These are phyloP conservation scores for Phoenix roebelenii DNA, from an alignment of 176 grass and related monocot genomes.

Conservation along the genomic window DNA sequence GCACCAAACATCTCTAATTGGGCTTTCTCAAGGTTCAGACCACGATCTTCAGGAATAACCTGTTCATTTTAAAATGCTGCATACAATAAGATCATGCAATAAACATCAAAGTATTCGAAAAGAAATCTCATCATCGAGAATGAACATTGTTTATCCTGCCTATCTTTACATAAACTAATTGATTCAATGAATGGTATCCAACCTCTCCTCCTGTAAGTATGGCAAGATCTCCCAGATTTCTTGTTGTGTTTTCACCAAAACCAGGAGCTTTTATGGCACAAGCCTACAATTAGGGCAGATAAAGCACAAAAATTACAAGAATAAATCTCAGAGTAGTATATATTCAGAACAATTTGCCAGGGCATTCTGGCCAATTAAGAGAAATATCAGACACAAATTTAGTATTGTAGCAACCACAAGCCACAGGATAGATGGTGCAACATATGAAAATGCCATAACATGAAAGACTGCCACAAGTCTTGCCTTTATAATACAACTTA, in stretches of 20 bases:
- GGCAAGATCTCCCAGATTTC: slow-evolving; percentile 83
- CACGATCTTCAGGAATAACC: slow-evolving; percentile 73
- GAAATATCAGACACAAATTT: too few relatives aligned
- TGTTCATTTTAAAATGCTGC: slow-evolving; percentile 30
- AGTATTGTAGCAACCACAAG: too few relatives aligned
- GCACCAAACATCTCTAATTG: slow-evolving; percentile 76
- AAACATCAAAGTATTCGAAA: neutral
- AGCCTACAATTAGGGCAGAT: slow-evolving; percentile 35
- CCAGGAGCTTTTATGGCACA: slow-evolving; percentile 95
- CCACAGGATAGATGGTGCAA: too few relatives aligned
- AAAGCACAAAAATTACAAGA: neutral
- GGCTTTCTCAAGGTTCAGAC: slow-evolving; percentile 63
- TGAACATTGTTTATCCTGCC: slow-evolving; percentile 11
- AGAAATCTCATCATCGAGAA: neutral
- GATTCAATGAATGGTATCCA: slow-evolving; percentile 18
- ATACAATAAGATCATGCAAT: slow-evolving; percentile 3
- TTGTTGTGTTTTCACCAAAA: slow-evolving; percentile 87
- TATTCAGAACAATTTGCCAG: too few relatives aligned
- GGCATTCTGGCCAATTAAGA: too few relatives aligned
- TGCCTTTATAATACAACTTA: too few relatives aligned
- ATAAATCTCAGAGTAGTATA: neutral
- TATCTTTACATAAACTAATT: neutral
- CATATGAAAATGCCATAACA: too few relatives aligned
- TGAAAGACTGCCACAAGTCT: too few relatives aligned
- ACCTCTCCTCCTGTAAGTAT: slow-evolving; percentile 85